A percentile compares a stretch with the other conserved stretches of the same genome.
Evolutionary conservation across 1,139 yeast genomes (phyloP).

Genomic region (Suhomyces coccinellae): DNA sequence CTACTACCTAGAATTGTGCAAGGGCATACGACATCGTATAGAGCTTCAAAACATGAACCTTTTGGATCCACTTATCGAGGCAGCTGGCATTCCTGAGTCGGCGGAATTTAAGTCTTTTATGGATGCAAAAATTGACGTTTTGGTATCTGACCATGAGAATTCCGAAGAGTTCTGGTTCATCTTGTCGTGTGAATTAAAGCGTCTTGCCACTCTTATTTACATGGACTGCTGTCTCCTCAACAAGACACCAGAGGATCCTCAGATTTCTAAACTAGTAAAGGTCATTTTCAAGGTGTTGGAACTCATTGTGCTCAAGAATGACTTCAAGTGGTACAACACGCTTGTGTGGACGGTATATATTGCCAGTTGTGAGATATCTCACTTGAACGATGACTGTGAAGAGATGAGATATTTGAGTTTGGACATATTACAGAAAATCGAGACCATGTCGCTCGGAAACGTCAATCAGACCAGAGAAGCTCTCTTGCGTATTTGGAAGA

Average conservation of each 20-base stretch:
- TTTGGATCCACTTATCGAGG: slow-evolving; percentile 15
- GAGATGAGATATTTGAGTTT: slow-evolving; percentile 27
- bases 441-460: slow-evolving; percentile 27
- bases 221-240: slow-evolving; percentile 28
- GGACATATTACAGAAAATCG: slow-evolving; percentile 26
- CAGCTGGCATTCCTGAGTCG: slow-evolving; percentile 6
- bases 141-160: slow-evolving; percentile 13
- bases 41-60: slow-evolving; percentile 14
- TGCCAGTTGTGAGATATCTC: slow-evolving; percentile 27
- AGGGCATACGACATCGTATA: slow-evolving; percentile 10
- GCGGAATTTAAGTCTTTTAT: slow-evolving; percentile 6
- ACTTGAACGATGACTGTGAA: slow-evolving; percentile 24
- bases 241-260: slow-evolving; percentile 19
- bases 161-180: slow-evolving; percentile 29
- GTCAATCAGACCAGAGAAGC: slow-evolving; percentile 25
- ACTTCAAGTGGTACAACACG: slow-evolving; percentile 29
- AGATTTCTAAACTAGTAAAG: slow-evolving; percentile 18
- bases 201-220: slow-evolving; percentile 27
- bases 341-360: slow-evolving; percentile 30
- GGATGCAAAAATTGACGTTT: slow-evolving; percentile 13
- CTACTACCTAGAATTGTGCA: slow-evolving; percentile 16
- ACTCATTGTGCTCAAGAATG: slow-evolving; percentile 26
- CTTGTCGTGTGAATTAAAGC: slow-evolving; percentile 30
- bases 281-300: slow-evolving; percentile 23
- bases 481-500: slow-evolving; percentile 28